A percentile compares a stretch with the other conserved stretches of the same genome.
Conservation (phyloP, 345 rosid genomes). For the Pistacia atlantica region DNA sequence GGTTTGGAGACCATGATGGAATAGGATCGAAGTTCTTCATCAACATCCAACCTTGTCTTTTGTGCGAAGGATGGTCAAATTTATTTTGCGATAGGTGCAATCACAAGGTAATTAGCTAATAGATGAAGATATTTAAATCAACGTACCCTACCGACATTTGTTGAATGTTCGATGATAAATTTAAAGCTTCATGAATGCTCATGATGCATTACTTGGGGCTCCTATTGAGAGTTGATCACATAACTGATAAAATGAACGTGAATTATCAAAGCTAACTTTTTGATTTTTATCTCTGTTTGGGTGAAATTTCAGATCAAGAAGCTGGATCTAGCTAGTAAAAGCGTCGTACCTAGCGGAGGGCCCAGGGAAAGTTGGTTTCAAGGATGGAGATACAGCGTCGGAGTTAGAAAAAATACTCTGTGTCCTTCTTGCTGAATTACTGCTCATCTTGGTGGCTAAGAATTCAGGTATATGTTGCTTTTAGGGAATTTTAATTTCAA, state of each 20-base stretch:
- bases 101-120: slow-evolving; percentile 64
- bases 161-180: background rate
- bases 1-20: slow-evolving; percentile 96
- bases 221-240: background rate
- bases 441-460: too few species aligned
- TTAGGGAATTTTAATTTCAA: background rate
- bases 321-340: slow-evolving; percentile 73
- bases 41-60: slow-evolving; percentile 89
- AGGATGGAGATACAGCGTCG: slow-evolving; percentile 89
- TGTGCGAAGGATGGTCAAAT: slow-evolving; percentile 73
- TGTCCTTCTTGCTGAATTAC: background rate
- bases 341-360: slow-evolving; percentile 84
- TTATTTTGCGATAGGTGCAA: slow-evolving; percentile 91
- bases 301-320: slow-evolving; percentile 70
- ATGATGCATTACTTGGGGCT: background rate
- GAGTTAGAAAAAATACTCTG: slow-evolving; percentile 48
- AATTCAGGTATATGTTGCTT: background rate
- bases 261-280: background rate
- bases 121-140: background rate
- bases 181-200: background rate
- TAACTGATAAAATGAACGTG: background rate
- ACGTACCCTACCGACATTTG: background rate
- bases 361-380: slow-evolving; percentile 93
- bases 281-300: background rate
- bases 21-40: slow-evolving; percentile 89